Evolutionary conservation across 129 eudicot genomes (phyloP).

Genomic region (Ambrosia artemisiifolia): DNA sequence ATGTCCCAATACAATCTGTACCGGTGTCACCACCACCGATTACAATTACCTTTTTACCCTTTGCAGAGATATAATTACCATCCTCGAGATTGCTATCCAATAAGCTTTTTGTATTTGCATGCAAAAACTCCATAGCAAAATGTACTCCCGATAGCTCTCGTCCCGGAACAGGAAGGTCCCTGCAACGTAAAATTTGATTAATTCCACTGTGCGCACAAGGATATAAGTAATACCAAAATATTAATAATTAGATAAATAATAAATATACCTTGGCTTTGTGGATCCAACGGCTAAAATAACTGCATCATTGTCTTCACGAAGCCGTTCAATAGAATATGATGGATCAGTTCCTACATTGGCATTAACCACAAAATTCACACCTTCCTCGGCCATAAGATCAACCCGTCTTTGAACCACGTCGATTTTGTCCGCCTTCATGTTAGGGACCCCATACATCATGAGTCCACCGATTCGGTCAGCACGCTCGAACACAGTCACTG

Average conservation of each 20-base stretch:
- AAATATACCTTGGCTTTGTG: slow-evolving; percentile 74
- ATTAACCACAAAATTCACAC: slow-evolving; percentile 80
- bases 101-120: slow-evolving; percentile 94
- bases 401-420: slow-evolving; percentile 90
- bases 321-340: slow-evolving; percentile 57
- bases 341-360: slow-evolving; percentile 88
- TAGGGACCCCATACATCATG: slow-evolving; percentile 99
- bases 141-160: slow-evolving; percentile 90
- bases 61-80: slow-evolving; percentile 84
- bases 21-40: slow-evolving; percentile 99
- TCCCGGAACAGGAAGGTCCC: slow-evolving; percentile 99
- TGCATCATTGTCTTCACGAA: slow-evolving; percentile 76
- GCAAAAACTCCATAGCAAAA: slow-evolving; percentile 98
- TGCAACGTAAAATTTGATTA: slow-evolving; percentile 23
- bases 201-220: not conserved
- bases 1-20: slow-evolving; percentile 96
- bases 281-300: slow-evolving; percentile 87
- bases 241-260: not conserved
- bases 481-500: slow-evolving; percentile 91
- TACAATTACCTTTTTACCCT: slow-evolving; percentile 93
- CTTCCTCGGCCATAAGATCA: slow-evolving; percentile 83
- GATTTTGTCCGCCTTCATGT: slow-evolving; percentile 94
- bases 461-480: slow-evolving; percentile 98
- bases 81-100: slow-evolving; percentile 92
- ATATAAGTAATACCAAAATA: not conserved